Base-by-base conservation (phyloP, 352 stramenopile genomes). In the Globisporangium middletonii region DNA sequence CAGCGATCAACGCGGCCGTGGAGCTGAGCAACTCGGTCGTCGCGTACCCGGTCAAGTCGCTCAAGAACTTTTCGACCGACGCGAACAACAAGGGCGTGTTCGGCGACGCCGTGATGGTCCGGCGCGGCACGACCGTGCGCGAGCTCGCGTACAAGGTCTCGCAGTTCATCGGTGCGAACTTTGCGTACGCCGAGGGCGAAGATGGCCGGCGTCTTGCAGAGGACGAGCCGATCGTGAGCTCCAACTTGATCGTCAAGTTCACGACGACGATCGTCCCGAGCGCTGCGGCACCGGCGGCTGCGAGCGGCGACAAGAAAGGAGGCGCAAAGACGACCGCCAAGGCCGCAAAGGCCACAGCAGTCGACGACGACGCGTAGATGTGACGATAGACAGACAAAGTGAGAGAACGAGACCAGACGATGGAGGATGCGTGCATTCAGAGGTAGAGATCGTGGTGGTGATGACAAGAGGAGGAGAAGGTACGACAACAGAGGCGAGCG, bases 1-100 rank as follows among this genome's bases (percentile, higher is more conserved):
- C 75, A 12, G 86, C 86, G n/a, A 92, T 96, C 61, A 91, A 95
- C 51, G 79, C 83, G 3, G 87, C 86, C 4, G 87, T 96, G 37
- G 79, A 91, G 53, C 62, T 93, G 4, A 87, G 75, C 30, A 80
- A 94, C 64, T 80, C 84, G 27, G 83, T 93, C 2, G 80, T 94
- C 1, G 83, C 82, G 33, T 95, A 95, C 64, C 86, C 86, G 0
- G 84, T 95, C 51, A 91, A 89, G 63, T 94, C 83, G 38, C 73
- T 92, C 50, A 94, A 92, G 66, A 93, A 86, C 59, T 92, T 92
- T 28, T 72, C 81, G 2, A 91, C 79, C 3, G 78, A 89, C 18
- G 65, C 70, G 6, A 79, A 73, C 43, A 68, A 62, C 55, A 88
- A 88, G 65, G 79, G 75, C n/a, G 75, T 91, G 23, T 94, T 94